Evolutionary conservation across 164 flowering plant species (phyloP).

Genomic region (Echeveria elegans): DNA sequence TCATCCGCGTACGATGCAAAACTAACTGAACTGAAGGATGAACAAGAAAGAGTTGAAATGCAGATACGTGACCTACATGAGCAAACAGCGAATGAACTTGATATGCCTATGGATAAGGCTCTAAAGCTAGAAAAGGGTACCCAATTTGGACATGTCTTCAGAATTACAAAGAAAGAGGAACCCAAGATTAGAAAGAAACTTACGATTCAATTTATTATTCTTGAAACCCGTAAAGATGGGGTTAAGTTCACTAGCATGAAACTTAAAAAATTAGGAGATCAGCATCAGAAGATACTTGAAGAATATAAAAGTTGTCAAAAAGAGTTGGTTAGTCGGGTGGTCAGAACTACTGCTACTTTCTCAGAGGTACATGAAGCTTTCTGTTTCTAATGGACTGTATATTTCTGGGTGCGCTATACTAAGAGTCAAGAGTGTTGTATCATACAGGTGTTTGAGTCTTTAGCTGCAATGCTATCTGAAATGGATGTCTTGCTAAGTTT

Average conservation of each 20-base stretch:
- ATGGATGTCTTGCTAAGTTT: conserved; percentile 93
- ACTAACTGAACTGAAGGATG: conserved; percentile 49
- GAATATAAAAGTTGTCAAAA: conserved; percentile 82
- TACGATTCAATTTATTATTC: conserved; percentile 62
- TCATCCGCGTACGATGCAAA: conserved; percentile 66
- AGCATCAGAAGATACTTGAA: conserved; percentile 68
- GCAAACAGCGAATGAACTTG: conserved; percentile 77
- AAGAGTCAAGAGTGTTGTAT: neutral
- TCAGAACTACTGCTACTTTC: conserved; percentile 74
- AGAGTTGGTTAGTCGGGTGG: conserved; percentile 70
- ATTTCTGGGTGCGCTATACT: conserved; percentile 5
- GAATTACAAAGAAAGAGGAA: conserved; percentile 98
- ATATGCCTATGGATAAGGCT: conserved; percentile 73
- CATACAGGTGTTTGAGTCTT: conserved; percentile 70
- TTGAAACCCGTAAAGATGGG: conserved; percentile 96
- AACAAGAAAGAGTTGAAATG: conserved; percentile 60
- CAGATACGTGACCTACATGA: conserved; percentile 72
- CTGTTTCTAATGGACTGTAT: conserved; percentile 5
- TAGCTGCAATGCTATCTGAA: conserved; percentile 78
- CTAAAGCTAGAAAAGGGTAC: conserved; percentile 87
- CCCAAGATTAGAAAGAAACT: conserved; percentile 90
- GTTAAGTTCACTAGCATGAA: conserved; percentile 88
- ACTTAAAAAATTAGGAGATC: conserved; percentile 84
- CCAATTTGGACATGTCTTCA: conserved; percentile 91
- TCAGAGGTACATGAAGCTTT: conserved; percentile 53